A percentile compares a stretch with the other conserved stretches of the same genome.
phyloP scores from a whole-genome alignment of 352 stramenopile genomes.

The Phytophthora uliginosa region DNA sequence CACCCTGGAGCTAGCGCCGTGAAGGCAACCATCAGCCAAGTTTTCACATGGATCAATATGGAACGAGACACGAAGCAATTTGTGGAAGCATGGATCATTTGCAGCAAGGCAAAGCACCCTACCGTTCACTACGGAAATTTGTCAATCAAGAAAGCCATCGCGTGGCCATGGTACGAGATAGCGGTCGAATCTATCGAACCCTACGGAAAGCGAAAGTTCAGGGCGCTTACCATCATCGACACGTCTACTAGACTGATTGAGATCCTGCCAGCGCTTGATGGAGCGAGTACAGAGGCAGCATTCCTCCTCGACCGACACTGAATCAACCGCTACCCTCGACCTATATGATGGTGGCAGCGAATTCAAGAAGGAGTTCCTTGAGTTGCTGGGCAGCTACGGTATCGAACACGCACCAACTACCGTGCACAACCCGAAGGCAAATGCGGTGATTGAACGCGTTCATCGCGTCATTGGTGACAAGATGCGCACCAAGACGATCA shows the following conservation, averaged over 20 bases:
- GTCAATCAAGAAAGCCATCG: background rate
- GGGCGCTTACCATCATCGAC: slow-evolving; percentile 7
- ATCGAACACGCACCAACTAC: background rate
- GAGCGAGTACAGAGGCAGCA: background rate
- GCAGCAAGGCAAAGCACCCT: slow-evolving; percentile 2
- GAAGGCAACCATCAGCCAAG: slow-evolving; percentile 5
- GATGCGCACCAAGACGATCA: background rate
- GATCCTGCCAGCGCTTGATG: background rate
- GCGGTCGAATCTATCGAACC: background rate
- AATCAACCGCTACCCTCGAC: background rate
- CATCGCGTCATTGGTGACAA: slow-evolving; percentile 15
- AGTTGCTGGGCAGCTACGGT: slow-evolving; percentile 9
- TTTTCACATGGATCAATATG: background rate
- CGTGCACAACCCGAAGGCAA: background rate
- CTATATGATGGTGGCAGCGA: slow-evolving; percentile 1
- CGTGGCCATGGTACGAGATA: slow-evolving; percentile 6
- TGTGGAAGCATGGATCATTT: background rate
- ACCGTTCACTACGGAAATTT: background rate
- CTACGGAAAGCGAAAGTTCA: slow-evolving; percentile 1
- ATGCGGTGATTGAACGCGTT: slow-evolving; percentile 7
- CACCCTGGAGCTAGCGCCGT: slow-evolving; percentile 7
- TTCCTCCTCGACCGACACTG: slow-evolving; percentile 4
- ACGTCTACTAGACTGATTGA: slow-evolving; percentile 5
- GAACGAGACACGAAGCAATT: background rate
- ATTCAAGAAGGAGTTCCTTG: slow-evolving; percentile 2